phyloP scores from a whole-genome alignment of 106 monocot genomes.

The Acorus calamus region DNA sequence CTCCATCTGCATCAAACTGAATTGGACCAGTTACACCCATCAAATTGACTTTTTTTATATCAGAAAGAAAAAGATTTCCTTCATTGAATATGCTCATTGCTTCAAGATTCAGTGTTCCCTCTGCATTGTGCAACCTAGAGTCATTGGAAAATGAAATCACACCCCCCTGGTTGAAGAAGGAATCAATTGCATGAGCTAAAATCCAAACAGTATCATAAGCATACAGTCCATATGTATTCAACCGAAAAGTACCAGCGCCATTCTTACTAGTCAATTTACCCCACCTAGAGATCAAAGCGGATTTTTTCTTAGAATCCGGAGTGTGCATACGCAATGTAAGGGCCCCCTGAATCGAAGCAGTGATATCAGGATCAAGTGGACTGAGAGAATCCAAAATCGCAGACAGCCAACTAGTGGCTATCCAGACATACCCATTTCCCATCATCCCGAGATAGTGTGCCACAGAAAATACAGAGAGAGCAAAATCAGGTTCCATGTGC shows the following conservation, averaged over 20 bases:
- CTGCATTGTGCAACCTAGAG: conserved; percentile 18
- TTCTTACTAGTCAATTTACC: conserved; percentile 17
- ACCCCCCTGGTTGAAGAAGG: conserved; percentile 42
- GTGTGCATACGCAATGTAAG: conserved; percentile 50
- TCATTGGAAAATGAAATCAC: conserved; percentile 52
- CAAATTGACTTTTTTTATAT: conserved; percentile 30
- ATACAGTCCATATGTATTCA: conserved; percentile 62
- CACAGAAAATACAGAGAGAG: conserved; percentile 33
- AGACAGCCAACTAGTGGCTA: conserved; percentile 78
- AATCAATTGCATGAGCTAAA: conserved; percentile 52
- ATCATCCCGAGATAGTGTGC: conserved; percentile 52
- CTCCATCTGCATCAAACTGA: conserved; percentile 30
- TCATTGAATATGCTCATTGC: conserved; percentile 55
- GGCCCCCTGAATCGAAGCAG: conserved; percentile 53
- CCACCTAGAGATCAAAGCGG: conserved; percentile 32
- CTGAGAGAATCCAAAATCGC: conserved; percentile 35
- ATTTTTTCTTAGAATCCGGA: conserved; percentile 32
- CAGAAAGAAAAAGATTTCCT: conserved; percentile 38
- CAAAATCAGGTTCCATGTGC: conserved; percentile 18
- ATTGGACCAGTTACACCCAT: conserved; percentile 46
- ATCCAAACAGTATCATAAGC: conserved; percentile 78
- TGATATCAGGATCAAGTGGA: conserved; percentile 13
- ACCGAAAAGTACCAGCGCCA: conserved; percentile 7
- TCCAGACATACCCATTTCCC: conserved; percentile 67
- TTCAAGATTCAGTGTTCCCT: conserved; percentile 31